phyloP scores from a whole-genome alignment of 2,329 filamentous ascomycete genomes.

The Graphilbum ipis-grandicollis region DNA sequence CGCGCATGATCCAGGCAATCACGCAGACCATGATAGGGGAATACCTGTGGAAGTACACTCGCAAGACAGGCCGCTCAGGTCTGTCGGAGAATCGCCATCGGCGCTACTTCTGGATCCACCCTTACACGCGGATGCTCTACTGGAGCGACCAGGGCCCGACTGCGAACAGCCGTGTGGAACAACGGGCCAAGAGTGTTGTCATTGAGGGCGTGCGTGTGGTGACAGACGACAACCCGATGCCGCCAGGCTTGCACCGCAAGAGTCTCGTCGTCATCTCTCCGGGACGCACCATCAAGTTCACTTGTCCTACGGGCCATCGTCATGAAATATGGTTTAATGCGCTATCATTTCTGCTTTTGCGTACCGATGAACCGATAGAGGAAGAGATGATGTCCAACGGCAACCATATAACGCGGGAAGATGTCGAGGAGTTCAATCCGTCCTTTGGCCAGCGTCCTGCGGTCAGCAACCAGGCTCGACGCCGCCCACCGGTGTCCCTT shows the following conservation, averaged over 20 bases:
- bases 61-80: slow-evolving; percentile 76
- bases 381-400: slow-evolving; percentile 35
- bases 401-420: slow-evolving; percentile 40
- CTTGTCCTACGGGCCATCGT: slow-evolving; percentile 78
- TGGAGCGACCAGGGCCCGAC: slow-evolving; percentile 89
- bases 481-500: slow-evolving; percentile 43
- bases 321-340: slow-evolving; percentile 99
- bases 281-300: slow-evolving; percentile 81
- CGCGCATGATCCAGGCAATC: slow-evolving; percentile 96
- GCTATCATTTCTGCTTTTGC: slow-evolving; percentile 75
- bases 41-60: slow-evolving; percentile 97
- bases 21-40: slow-evolving; percentile 99
- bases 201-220: slow-evolving; percentile 90
- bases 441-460: slow-evolving; percentile 20
- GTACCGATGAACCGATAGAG: slow-evolving; percentile 35
- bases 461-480: slow-evolving; percentile 16
- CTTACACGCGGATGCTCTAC: slow-evolving; percentile 89
- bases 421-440: slow-evolving; percentile 71
- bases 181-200: slow-evolving; percentile 71
- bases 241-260: slow-evolving; percentile 86
- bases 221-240: slow-evolving; percentile 86
- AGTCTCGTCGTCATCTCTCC: slow-evolving; percentile 82
- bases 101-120: slow-evolving; percentile 98
- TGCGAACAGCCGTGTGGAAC: slow-evolving; percentile 54
- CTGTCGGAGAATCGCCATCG: slow-evolving; percentile 81